Base-by-base conservation (phyloP, 2,329 filamentous ascomycete species). In the Penicillium decumbens region DNA sequence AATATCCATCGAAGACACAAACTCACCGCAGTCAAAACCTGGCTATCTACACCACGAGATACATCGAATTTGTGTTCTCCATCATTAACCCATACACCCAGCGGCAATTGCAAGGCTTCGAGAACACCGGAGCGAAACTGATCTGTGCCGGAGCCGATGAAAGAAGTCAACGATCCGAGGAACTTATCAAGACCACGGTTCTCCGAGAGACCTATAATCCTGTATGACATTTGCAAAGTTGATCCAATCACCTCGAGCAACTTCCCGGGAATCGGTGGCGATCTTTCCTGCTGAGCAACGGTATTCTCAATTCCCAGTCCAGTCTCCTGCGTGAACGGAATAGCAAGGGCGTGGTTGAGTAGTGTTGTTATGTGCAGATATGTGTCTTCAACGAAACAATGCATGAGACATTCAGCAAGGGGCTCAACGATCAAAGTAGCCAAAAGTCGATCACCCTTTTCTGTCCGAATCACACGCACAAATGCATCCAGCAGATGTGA, bases 351-450 rank as follows among this genome's bases (percentile, higher is more conserved):
- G 43, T 70, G 63, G 8, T 58, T 50, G 23, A 72, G 53, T 4
- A 72, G 56, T 13, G 61, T 60, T 32, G 56, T 60, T 65, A 57
- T 53, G 57, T 69, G 47, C 76, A 75, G 49, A 51, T 60, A 66
- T 3, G 62, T 60, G 29, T 64, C 55, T 4, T 63, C 53, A 13
- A 62, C 43, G 35, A 50, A 50, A 41, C 64, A 66, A 28, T 49
- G 45, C 32, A 74, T 59, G 4, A 86, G 57, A 1, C 68, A 61
- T 57, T 80, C 84, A 0, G 87, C 81, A 3, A 93, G 61, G 1
- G 85, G 86, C 53, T 95, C 89, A 33, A 91, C 74, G 1, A 89
- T 76, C 23, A 80, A 79, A 43, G 87, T 74, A 4, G 83, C 80
- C 35, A 84, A 77, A 5, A 82, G 84, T 13, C 80, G 79, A 53